Evolutionary conservation across 306 rosid species (phyloP), one percentile per base, ranked within the genome.

Genomic region (Begonia masoniana): DNA sequence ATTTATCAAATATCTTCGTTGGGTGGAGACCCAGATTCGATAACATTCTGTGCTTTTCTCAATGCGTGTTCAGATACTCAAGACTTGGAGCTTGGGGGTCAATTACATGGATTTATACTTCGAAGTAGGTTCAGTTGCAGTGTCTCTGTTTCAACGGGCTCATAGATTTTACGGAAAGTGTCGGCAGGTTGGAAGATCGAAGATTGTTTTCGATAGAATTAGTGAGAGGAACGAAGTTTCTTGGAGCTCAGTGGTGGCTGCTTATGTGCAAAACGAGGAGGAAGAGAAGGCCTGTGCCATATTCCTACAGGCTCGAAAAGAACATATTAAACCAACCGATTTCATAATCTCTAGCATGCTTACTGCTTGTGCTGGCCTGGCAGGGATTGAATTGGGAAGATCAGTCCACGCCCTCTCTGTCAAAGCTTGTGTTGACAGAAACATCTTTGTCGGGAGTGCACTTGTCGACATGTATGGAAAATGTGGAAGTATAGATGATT

Each of bases 381-480:
- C 84, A 5, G 87, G 76, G 46, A 73, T 77, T 56, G 95, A 84
- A 62, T 64, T 82, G 63, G 97, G 97, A 1, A 71, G 76, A 68
- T 79, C 95, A 7, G 72, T 82, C 52, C 95, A 88, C 55, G 76
- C 89, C 45, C 77, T 88, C 42, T 86, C 89, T 4, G 74, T 78
- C 57, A 84, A 71, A 67, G 78, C 75, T 3, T 76, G 95, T 51
- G 81, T 82, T 10, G 93, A 75, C n/a, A 77, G 67, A 41, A 82
- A 82, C 61, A 59, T 88, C 46, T 84, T 84, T 59, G 88, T 88
- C 55, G 93, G 86, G 54, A 84, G 95, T 63, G 78, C 93, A 50
- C 78, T 88, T 41, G 87, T 88, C 19, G 95, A 88, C 73, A 66
- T 88, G 81, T 84, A 84, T 72, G 97, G 97, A 49, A 88, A 84